phyloP scores from a whole-genome alignment of 768 basidiomycete genomes.

The Russula olivacea region DNA sequence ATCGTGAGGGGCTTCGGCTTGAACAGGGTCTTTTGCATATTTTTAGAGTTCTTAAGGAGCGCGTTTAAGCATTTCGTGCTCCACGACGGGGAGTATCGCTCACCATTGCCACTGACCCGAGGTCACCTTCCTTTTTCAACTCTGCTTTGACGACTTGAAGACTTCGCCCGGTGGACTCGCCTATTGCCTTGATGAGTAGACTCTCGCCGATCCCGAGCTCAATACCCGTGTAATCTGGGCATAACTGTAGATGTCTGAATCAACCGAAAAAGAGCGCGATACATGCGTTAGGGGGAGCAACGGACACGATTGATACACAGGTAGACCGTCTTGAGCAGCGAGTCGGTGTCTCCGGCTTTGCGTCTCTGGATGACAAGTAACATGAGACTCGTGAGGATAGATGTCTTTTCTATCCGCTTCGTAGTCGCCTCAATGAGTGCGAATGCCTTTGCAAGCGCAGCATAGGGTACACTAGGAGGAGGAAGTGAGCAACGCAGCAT shows the following conservation, averaged over 20 bases:
- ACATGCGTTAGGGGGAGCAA: background rate
- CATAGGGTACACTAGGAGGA: slow-evolving; percentile 76
- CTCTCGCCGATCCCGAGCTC: slow-evolving; percentile 97
- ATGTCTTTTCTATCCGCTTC: slow-evolving; percentile 89
- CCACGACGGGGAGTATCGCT: slow-evolving; percentile 24
- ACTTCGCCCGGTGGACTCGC: slow-evolving; percentile 90
- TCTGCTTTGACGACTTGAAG: slow-evolving; percentile 79
- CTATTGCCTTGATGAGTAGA: slow-evolving; percentile 90
- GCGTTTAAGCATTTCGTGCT: background rate
- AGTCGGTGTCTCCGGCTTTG: slow-evolving; percentile 62
- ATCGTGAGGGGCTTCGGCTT: slow-evolving; percentile 90
- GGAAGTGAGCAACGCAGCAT: background rate
- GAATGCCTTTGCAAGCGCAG: slow-evolving; percentile 85
- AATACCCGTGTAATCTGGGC: slow-evolving; percentile 91
- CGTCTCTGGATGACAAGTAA: slow-evolving; percentile 86
- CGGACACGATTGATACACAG: slow-evolving; percentile 93
- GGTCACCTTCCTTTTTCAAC: slow-evolving; percentile 89
- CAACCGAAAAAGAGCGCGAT: background rate
- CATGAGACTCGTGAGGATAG: slow-evolving; percentile 82
- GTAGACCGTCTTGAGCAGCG: slow-evolving; percentile 85
- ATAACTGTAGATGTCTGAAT: slow-evolving; percentile 47
- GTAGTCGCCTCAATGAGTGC: slow-evolving; percentile 89
- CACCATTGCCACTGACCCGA: slow-evolving; percentile 96
- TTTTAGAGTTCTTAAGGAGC: slow-evolving; percentile 73
- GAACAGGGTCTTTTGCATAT: slow-evolving; percentile 88